Evolutionary conservation across 2,329 filamentous ascomycete species (phyloP), one percentile per base, ranked within the genome.

Genomic region (Fusarium graminum): DNA sequence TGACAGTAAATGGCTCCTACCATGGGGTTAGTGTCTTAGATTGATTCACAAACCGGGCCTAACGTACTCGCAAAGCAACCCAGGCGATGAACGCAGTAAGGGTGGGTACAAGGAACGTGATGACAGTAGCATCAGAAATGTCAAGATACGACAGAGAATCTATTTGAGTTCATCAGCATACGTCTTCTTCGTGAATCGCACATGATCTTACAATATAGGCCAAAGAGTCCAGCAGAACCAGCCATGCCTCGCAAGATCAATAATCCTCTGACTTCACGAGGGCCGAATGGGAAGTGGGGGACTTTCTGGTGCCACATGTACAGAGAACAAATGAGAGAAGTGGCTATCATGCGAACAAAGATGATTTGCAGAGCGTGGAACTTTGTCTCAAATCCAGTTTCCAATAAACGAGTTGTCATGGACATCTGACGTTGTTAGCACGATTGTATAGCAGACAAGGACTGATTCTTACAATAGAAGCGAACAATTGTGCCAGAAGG

Each of bases 81-180:
- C 93, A 68, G 82, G 88, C 85, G 84, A 93, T 76, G 83, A 80
- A 76, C 2, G 79, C 90, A 9, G 90, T 88, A 11, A 93, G 81
- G 9, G 89, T 89, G 0, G 92, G 92, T 0, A 90, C 85, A 4
- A 95, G 82, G 75, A 94, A 95, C 8, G 90, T 92, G 32, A 95
- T 88, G 25, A 94, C 91, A 0, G 90, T 93, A 2, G 92, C 90
- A 73, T 95, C 92, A 3, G 91, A 88, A 3, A 95, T 83, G 3
- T 91, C 89, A 1, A 95, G 84, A 65, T 92, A 94, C 25, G 90
- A 82, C 0, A 81, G 74, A 0, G 79, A 78, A 30, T 82, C 77
- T 80, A 84, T 0, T 0, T 4, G 2, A 7, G 1, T 7, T 0
- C 3, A 19, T 72, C 12, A 68, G 59, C 4, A 9, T 7, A 26